phyloP scores from a whole-genome alignment of 257 asterid species.

The Solanum raphanifolium region DNA sequence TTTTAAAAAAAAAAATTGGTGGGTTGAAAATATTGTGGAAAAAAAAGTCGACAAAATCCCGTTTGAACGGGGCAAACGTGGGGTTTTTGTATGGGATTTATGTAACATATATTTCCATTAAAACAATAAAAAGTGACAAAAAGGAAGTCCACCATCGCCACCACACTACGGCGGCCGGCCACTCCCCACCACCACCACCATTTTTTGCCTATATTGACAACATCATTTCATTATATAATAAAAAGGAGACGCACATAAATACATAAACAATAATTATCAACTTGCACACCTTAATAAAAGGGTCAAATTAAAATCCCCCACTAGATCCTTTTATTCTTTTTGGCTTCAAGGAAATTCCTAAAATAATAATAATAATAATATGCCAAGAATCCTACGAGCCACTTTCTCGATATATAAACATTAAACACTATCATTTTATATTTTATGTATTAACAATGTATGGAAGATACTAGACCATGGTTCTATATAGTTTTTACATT shows the following conservation, averaged over 20 bases:
- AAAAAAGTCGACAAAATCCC: conserved; percentile 17
- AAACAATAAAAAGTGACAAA: background rate
- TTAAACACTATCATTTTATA: background rate
- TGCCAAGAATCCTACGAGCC: background rate
- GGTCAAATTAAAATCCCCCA: background rate
- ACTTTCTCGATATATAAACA: background rate
- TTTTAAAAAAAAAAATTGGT: background rate
- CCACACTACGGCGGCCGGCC: conserved; percentile 4
- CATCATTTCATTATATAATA: background rate
- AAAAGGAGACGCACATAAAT: background rate
- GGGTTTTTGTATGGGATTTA: conserved; percentile 6
- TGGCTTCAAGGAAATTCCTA: background rate
- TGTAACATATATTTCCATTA: conserved; percentile 8
- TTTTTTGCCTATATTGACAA: conserved; percentile 6
- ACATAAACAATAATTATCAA: background rate
- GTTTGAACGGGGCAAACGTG: conserved; percentile 19
- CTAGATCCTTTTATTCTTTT: background rate
- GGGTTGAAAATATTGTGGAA: background rate
- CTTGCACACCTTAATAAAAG: background rate
- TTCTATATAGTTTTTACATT: background rate
- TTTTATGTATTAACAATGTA: background rate
- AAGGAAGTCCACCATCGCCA: background rate
- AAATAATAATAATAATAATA: background rate
- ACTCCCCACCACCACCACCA: conserved; percentile 20
- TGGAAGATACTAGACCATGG: background rate